Base-by-base conservation (phyloP, 2,329 filamentous ascomycete genomes). In the Penicillium polonicum region DNA sequence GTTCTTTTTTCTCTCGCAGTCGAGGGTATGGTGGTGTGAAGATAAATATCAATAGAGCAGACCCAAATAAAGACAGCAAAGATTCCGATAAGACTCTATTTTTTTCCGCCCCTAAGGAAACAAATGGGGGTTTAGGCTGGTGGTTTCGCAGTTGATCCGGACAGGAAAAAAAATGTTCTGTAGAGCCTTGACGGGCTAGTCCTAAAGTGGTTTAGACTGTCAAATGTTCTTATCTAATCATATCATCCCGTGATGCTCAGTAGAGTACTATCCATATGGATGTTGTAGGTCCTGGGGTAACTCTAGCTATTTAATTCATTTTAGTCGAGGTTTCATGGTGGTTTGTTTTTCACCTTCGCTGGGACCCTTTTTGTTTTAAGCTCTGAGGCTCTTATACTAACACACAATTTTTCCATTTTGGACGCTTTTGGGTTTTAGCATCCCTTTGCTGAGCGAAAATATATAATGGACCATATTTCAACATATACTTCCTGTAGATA, bases 151-250 rank as follows among this genome's bases (percentile, higher is more conserved):
- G 62, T 62, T 55, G 62, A 58, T 66, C 60, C 66, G 66, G 62
- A 66, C 69, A 67, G 65, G 69, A 69, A 73, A 76, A 76, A 72
- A 76, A 77, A 77, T 74, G 72, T 76, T 75, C 71, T 72, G 70
- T 72, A 72, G 67, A 72, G 64, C 66, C 60, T 62, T 60, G 58
- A 66, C 60, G 63, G 67, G 64, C 74, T 75, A 72, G 64, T 41
- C 71, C 69, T 36, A 17, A 64, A 68, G 2, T 8, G 68, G 71
- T 8, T 61, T 73, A 73, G 72, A 27, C 52, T 39, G 17, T 25
- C 23, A 39, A 31, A 52, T 55, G 63, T 57, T 63, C 65, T 72
- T 72, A 73, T 72, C 69, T 71, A 74, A 73, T 74, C 68, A 58
- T 54, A 41, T 19, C 45, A 44, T 44, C 46, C 53, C 53, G 39